Base-by-base conservation (phyloP, 2,329 filamentous ascomycete genomes). In the Corniculantispora saksenae region DNA sequence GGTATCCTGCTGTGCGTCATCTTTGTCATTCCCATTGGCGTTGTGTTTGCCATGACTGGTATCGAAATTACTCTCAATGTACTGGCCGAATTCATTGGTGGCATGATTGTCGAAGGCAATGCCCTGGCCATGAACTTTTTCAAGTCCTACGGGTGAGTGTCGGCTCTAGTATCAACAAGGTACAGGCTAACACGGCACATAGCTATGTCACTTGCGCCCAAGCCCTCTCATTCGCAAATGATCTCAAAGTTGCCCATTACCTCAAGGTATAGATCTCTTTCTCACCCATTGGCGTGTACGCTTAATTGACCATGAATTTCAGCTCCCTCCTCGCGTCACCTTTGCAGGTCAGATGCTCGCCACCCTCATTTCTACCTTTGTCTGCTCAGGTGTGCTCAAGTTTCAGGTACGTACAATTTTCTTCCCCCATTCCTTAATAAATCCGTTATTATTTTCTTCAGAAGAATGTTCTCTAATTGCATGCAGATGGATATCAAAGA, bases 71-170 rank as follows among this genome's bases (percentile, higher is more conserved):
- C 77, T 0, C 69, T 85, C 12, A 84, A 85, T 64, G 82, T 85
- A 43, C 76, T 84, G 58, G 82, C 81, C 3, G 81, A 84, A 68
- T 61, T 74, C 10, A 71, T 74, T 47, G 68, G 72, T 10, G 71
- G 72, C 10, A 70, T 70, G 32, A 69, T 69, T 23, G 72, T 77
- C 35, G 72, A 74, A 13, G 74, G 75, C 27, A 77, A 77, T 63
- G 74, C 74, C 9, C 73, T 71, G 32, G 70, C 71, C 8, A 69
- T 76, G 27, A 70, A 75, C 65, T 94, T 93, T 72, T 90, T 93
- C 38, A 94, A 81, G 72, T 74, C 74, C 2, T 80, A 76, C 45
- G 76, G 76, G 1, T 78, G 76, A n/a, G n/a, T n/a, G n/a, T n/a
- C n/a, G n/a, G n/a, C n/a, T n/a, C n/a, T 64, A 79, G 77, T 12